Percentiles rank a stretch among this genome's conserved stretches.
phyloP scores from a whole-genome alignment of 108 stramenopile species.

The Skeletonema marinoi region DNA sequence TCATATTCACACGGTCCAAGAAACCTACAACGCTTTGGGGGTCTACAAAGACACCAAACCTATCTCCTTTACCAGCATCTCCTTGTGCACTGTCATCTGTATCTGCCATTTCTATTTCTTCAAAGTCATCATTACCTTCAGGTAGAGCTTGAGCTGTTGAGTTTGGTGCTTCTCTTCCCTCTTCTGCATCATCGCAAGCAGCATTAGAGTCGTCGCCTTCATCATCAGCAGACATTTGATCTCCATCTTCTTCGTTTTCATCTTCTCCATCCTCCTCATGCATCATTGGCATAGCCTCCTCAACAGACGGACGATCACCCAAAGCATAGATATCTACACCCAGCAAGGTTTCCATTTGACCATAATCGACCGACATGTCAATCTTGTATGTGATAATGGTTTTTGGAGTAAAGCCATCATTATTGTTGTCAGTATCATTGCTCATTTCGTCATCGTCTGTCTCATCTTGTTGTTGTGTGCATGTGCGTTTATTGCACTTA shows the following conservation, averaged over 20 bases:
- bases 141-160: background rate
- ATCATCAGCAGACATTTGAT: conserved; percentile 14
- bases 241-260: conserved; percentile 50
- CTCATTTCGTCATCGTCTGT: conserved; percentile 23
- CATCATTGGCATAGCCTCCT: conserved; percentile 57
- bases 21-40: conserved; percentile 67
- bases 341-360: conserved; percentile 54
- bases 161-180: background rate
- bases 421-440: background rate
- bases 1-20: conserved; percentile 39
- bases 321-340: conserved; percentile 58
- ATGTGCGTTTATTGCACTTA: background rate
- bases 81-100: background rate
- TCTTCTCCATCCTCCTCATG: conserved; percentile 46
- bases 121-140: background rate
- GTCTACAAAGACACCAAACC: conserved; percentile 69
- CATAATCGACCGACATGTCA: conserved; percentile 62
- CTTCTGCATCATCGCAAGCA: background rate
- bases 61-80: conserved; percentile 33
- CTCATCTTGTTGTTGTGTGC: conserved; percentile 7
- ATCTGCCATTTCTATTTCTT: conserved; percentile 15
- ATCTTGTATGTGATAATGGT: conserved; percentile 70
- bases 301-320: conserved; percentile 51
- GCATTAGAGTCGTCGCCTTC: conserved; percentile 8
- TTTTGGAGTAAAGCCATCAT: conserved; percentile 13